phyloP scores from a whole-genome alignment of 768 basidiomycete species.

The Rhizopogon vesiculosus region DNA sequence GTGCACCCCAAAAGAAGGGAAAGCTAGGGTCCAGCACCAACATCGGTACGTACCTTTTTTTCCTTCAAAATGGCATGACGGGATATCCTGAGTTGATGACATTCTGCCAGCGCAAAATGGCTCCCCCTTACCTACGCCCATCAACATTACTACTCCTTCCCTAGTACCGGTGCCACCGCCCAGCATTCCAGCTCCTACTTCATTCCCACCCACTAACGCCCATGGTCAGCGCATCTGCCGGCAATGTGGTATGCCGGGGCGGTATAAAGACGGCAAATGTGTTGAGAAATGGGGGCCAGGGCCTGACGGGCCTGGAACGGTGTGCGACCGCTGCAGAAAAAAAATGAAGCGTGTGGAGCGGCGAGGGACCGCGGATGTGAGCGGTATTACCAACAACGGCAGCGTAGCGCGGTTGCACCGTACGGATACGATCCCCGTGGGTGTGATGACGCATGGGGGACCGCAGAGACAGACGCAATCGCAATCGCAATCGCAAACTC shows the following conservation, averaged over 20 bases:
- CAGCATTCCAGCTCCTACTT: constrained; percentile 6
- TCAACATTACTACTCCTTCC: constrained; percentile 2
- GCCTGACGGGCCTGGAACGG: constrained; percentile 78
- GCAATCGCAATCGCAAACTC: constrained; percentile 19
- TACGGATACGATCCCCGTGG: constrained; percentile 29
- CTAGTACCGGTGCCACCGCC: not conserved
- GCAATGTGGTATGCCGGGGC: constrained; percentile 66
- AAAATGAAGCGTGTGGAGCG: constrained; percentile 85
- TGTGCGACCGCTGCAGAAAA: constrained; percentile 82
- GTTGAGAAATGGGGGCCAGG: constrained; percentile 89
- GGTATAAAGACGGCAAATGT: constrained; percentile 82
- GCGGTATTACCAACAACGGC: constrained; percentile 9
- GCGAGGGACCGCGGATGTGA: constrained; percentile 44
- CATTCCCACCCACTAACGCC: constrained; percentile 38
- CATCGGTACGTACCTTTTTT: constrained; percentile 17
- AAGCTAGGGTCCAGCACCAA: constrained; percentile 33
- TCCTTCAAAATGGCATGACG: not conserved
- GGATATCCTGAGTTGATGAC: not conserved
- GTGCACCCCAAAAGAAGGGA: constrained; percentile 64
- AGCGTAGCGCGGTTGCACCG: constrained; percentile 18
- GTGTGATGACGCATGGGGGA: constrained; percentile 18
- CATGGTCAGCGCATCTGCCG: constrained; percentile 73
- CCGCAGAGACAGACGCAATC: constrained; percentile 18
- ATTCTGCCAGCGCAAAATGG: not conserved
- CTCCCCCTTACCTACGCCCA: constrained; percentile 2